Evolutionary conservation across 1,284 basidiomycete genomes (phyloP).

Genomic region (Apiotrichum domesticum): DNA sequence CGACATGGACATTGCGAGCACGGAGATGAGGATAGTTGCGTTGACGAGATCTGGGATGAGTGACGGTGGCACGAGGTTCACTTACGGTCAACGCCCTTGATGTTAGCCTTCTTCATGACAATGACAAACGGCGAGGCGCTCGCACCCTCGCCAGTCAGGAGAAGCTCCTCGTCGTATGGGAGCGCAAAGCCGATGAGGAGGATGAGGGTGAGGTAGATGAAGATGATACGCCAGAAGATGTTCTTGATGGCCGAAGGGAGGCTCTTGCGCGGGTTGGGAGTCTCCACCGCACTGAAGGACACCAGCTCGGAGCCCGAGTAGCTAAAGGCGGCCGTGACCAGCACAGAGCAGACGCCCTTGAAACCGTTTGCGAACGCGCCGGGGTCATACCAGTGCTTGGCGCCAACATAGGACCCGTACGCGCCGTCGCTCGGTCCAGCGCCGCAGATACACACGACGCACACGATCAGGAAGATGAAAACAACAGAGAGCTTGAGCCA

Average conservation of each 20-base stretch:
- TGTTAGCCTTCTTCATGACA: conserved; percentile 46
- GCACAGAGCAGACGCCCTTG: conserved; percentile 45
- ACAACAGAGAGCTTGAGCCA: conserved; percentile 45
- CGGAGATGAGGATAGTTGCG: conserved; percentile 26
- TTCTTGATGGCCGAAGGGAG: conserved; percentile 18
- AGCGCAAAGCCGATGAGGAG: conserved; percentile 51
- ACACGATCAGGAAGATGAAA: conserved; percentile 44
- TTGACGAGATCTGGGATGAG: conserved; percentile 12
- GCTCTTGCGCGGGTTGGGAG: conserved; percentile 32
- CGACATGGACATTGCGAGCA: conserved; percentile 43
- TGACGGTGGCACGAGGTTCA: not conserved
- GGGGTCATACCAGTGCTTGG: conserved; percentile 37
- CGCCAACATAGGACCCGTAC: conserved; percentile 36
- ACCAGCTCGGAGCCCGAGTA: conserved; percentile 37
- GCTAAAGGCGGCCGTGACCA: conserved; percentile 62
- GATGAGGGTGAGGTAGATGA: conserved; percentile 53
- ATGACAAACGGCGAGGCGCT: conserved; percentile 53
- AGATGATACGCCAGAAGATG: conserved; percentile 55
- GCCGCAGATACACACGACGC: conserved; percentile 36
- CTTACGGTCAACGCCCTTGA: conserved; percentile 44
- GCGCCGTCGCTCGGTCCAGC: conserved; percentile 38
- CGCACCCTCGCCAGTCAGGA: conserved; percentile 44
- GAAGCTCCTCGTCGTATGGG: conserved; percentile 40
- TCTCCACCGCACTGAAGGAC: conserved; percentile 11
- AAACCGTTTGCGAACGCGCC: conserved; percentile 49